Evolutionary conservation across 495 filamentous ascomycete genomes (phyloP).

Genomic region (Aspergillus nidulans): DNA sequence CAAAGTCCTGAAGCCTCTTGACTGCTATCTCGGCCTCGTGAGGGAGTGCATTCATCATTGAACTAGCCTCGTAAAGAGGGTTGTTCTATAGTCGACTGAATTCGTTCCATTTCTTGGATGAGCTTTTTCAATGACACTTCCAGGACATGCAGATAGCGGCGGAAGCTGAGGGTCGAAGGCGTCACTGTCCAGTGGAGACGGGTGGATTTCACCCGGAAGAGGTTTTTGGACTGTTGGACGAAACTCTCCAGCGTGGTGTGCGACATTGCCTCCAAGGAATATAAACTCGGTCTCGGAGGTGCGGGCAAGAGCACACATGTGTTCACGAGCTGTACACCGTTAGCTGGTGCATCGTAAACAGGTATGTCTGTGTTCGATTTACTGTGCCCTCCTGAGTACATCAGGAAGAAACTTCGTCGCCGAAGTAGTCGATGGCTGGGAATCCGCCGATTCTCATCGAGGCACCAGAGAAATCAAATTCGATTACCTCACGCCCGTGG

Average conservation of each 20-base stretch:
- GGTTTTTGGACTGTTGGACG: not conserved
- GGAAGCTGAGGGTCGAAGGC: not conserved
- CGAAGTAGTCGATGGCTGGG: conserved; percentile 4
- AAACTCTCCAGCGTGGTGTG: not conserved
- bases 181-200: not conserved
- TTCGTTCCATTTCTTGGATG: not conserved
- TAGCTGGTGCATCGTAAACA: not conserved
- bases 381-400: not conserved
- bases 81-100: not conserved
- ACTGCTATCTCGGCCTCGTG: not conserved
- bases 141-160: not conserved
- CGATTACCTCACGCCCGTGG: not conserved
- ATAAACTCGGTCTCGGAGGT: conserved; percentile 4
- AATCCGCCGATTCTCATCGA: conserved; percentile 1
- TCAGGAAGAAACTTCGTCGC: conserved; percentile 4
- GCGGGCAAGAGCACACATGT: not conserved
- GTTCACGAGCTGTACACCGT: not conserved
- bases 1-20: not conserved
- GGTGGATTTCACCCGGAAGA: conserved; percentile 1
- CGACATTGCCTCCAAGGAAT: conserved; percentile 8
- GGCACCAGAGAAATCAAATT: not conserved
- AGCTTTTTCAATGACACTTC: not conserved
- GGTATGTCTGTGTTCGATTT: not conserved
- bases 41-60: not conserved
- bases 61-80: not conserved